Conservation (phyloP, 257 asterid species). For the Ilex asprella region DNA sequence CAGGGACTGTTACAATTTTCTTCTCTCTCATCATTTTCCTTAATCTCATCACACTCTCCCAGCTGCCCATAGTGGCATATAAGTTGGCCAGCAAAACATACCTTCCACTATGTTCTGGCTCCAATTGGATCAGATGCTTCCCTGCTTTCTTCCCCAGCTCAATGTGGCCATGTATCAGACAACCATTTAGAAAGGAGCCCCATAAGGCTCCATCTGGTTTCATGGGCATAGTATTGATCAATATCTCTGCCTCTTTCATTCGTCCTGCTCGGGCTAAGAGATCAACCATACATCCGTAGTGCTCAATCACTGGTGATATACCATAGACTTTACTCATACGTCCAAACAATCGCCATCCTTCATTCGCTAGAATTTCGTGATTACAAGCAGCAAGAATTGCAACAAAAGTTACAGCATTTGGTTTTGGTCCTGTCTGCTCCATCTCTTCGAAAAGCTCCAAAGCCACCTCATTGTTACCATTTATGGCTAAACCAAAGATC, state of each 20-base stretch:
- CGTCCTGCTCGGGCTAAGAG: background rate
- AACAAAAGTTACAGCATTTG: conserved; percentile 2
- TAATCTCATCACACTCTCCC: conserved; percentile 1
- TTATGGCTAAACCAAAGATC: background rate
- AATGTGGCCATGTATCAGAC: background rate
- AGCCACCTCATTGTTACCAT: background rate
- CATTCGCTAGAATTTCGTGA: background rate
- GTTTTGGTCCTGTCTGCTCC: conserved; percentile 1
- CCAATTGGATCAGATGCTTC: background rate
- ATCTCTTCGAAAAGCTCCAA: background rate
- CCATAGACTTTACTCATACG: conserved; percentile 3
- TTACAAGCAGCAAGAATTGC: conserved; percentile 1
- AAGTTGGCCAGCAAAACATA: background rate
- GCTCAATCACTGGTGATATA: background rate
- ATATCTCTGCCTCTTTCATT: conserved; percentile 1
- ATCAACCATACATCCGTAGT: conserved; percentile 1
- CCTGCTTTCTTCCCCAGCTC: conserved; percentile 4
- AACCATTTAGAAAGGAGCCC: background rate
- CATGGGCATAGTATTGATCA: background rate
- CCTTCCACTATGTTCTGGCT: background rate
- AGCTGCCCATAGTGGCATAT: background rate
- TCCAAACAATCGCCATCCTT: conserved; percentile 1
- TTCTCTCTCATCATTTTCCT: background rate
- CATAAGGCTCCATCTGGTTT: conserved; percentile 1
- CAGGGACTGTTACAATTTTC: background rate